Conservation (phyloP, 139 green algal species). For the Parachlorella kessleri region DNA sequence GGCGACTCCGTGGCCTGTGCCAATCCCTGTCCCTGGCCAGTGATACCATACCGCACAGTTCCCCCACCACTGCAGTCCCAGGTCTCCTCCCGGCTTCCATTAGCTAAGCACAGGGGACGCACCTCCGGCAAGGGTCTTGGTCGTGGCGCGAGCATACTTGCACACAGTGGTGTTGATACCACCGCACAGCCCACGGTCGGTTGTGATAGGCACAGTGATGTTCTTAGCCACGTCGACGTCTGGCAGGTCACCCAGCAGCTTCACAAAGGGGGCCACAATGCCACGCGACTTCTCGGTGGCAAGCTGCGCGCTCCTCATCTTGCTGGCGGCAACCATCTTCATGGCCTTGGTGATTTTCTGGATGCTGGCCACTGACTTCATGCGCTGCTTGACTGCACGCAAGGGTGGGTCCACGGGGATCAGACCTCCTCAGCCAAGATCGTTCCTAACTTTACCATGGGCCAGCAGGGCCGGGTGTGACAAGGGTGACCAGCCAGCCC, state of each 20-base stretch:
- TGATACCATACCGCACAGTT: too few species aligned
- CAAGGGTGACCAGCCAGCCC: neutral
- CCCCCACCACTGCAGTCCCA: too few species aligned
- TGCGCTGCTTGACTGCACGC: constrained; percentile 92
- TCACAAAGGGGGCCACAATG: constrained; percentile 83
- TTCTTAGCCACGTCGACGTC: constrained; percentile 61
- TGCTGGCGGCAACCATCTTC: constrained; percentile 99
- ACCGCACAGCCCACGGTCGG: constrained; percentile 96
- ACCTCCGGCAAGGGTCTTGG: constrained; percentile 30
- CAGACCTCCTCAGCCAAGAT: neutral
- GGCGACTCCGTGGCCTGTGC: too few species aligned
- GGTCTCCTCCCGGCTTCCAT: too few species aligned
- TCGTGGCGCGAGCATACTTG: constrained; percentile 78
- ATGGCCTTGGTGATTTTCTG: constrained; percentile 99
- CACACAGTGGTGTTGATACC: constrained; percentile 96
- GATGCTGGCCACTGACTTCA: constrained; percentile 98
- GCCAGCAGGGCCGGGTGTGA: neutral
- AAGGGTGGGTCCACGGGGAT: neutral
- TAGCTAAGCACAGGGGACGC: too few species aligned
- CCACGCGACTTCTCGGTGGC: constrained; percentile 79
- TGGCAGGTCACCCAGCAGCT: constrained; percentile 91
- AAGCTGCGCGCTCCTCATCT: constrained; percentile 91
- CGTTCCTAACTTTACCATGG: too few species aligned
- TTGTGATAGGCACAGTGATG: constrained; percentile 87
- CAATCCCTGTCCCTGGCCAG: too few species aligned